Percentiles rank a stretch among this genome's conserved stretches.
Conservation (phyloP, 257 asterid genomes). For the Handroanthus guayacan region DNA sequence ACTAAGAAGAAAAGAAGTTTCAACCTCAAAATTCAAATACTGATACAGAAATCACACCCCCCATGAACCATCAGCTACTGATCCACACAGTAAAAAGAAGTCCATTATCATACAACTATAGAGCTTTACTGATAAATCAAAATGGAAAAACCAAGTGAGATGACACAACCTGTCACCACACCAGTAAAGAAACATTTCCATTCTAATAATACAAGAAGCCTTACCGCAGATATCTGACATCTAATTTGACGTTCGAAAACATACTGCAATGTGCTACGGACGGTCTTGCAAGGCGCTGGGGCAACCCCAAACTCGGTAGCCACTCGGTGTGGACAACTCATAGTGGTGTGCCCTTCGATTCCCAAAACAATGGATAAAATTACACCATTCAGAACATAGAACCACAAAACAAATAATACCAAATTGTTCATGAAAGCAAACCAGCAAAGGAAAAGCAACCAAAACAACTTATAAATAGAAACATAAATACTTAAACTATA, state of each 20-base stretch:
- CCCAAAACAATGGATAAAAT: constrained; percentile 30
- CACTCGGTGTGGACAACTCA: constrained; percentile 89
- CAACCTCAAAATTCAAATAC: too few relatives aligned
- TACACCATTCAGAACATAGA: not conserved
- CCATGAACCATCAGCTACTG: not conserved
- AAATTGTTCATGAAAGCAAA: not conserved
- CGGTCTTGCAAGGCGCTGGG: constrained; percentile 72
- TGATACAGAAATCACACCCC: too few relatives aligned
- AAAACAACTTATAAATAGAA: not conserved
- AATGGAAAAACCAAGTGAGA: not conserved
- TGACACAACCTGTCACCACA: constrained; percentile 12
- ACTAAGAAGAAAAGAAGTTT: too few relatives aligned
- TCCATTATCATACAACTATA: not conserved
- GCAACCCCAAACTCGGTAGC: constrained; percentile 81
- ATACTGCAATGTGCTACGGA: constrained; percentile 63
- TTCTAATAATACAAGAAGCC: constrained; percentile 17
- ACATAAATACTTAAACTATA: not conserved
- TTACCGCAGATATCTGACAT: constrained; percentile 60
- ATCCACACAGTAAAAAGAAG: not conserved
- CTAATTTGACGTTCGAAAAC: constrained; percentile 86
- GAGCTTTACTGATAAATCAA: not conserved
- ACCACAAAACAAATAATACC: not conserved
- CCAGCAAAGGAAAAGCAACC: not conserved
- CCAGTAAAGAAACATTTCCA: not conserved
- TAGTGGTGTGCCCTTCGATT: constrained; percentile 87